Conservation (phyloP, 73 alveolate genomes). For the Diophrys sp. region DNA sequence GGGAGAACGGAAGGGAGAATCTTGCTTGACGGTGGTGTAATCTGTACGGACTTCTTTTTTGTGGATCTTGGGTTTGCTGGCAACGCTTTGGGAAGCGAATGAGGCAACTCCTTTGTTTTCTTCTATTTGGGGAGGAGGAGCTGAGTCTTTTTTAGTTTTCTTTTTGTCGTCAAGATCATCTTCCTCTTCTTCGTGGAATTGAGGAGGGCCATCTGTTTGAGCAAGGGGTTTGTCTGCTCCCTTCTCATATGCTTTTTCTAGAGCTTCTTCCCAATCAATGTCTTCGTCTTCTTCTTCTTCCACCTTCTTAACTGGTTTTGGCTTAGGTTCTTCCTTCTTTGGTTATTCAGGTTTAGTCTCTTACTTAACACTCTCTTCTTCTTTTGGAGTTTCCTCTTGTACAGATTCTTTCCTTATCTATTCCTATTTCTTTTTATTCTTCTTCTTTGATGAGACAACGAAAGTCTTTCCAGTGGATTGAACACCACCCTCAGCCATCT, state of each 20-base stretch:
- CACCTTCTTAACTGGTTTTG: conserved; percentile 50
- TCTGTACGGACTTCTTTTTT: conserved; percentile 34
- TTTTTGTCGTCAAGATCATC: conserved; percentile 8
- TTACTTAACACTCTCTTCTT: neutral
- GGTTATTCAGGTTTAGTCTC: conserved; percentile 61
- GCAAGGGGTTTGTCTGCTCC: conserved; percentile 4
- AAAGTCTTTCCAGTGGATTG: conserved; percentile 48
- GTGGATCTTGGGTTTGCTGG: conserved; percentile 18
- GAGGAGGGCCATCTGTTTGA: conserved; percentile 19
- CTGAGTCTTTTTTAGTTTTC: conserved; percentile 21
- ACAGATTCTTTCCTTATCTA: conserved; percentile 32
- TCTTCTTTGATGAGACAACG: conserved; percentile 15
- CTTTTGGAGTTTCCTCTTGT: conserved; percentile 48
- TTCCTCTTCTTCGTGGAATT: conserved; percentile 47
- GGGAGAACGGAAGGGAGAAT: conserved; percentile 78
- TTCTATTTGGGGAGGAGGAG: conserved; percentile 6
- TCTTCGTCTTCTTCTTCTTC: conserved; percentile 69
- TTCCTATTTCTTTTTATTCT: conserved; percentile 46
- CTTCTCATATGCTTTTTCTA: conserved; percentile 47
- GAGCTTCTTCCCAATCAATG: conserved; percentile 69
- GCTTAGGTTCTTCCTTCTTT: conserved; percentile 57
- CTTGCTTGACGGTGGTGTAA: conserved; percentile 28
- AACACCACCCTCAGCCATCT: conserved; percentile 54
- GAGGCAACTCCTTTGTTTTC: conserved; percentile 39
- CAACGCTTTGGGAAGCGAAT: conserved; percentile 6